Evolutionary conservation across 768 basidiomycete genomes (phyloP).

Genomic region (Boletus barrowsii): DNA sequence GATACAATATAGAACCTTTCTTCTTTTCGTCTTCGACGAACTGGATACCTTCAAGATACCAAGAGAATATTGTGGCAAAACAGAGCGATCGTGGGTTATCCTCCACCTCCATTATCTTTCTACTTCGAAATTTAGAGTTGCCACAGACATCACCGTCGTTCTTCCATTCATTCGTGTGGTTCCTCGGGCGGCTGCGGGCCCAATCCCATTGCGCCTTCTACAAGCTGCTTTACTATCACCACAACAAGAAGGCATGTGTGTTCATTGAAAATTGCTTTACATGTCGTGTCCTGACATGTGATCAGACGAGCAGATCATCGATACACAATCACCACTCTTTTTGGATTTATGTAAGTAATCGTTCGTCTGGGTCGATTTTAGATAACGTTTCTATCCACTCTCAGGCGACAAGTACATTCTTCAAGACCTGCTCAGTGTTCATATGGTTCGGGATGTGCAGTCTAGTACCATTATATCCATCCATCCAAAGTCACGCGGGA

Average conservation of each 20-base stretch:
- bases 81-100: conserved; percentile 53
- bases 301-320: conserved; percentile 36
- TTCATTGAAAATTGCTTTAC: not conserved
- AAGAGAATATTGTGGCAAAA: conserved; percentile 41
- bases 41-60: conserved; percentile 67
- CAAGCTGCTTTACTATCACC: not conserved
- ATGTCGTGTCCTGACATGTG: conserved; percentile 1
- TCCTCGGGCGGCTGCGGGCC: conserved; percentile 1
- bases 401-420: conserved; percentile 23
- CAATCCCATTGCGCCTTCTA: not conserved
- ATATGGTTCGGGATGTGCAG: conserved; percentile 41
- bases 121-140: not conserved
- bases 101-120: conserved; percentile 15
- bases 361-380: not conserved
- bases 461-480: conserved; percentile 28
- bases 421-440: conserved; percentile 51
- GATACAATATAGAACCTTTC: conserved; percentile 60
- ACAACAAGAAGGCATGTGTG: conserved; percentile 6
- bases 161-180: conserved; percentile 50
- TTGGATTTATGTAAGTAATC: conserved; percentile 30
- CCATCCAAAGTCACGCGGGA: conserved; percentile 22
- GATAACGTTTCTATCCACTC: not conserved
- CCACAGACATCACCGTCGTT: conserved; percentile 52
- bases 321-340: conserved; percentile 50
- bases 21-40: conserved; percentile 62